Evolutionary conservation across 768 basidiomycete species (phyloP), one percentile per base, ranked within the genome.

Genomic region (Tephrocybe sp.): DNA sequence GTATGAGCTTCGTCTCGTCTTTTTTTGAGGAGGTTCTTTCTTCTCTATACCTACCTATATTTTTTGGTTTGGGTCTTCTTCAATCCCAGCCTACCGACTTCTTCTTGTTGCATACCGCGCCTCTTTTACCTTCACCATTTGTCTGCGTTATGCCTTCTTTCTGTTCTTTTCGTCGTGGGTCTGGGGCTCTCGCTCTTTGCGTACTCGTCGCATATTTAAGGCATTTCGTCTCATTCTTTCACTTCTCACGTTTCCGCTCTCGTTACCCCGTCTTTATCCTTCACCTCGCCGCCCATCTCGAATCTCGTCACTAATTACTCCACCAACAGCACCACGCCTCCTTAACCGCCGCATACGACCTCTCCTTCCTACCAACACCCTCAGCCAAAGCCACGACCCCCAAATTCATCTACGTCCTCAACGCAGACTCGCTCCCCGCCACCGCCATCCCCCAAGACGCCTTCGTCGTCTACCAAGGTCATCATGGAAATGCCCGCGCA

Each of bases 401-500:
- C 55, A 99, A 97, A 70, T 98, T 98, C 71, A 72, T 99, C 56
- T 97, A 97, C 72, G 85, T 99, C 43, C 80, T 99, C 50, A 94
- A 94, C 65, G 94, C 97, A 6, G 97, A 99, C 61, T 94, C 97
- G 61, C 69, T 98, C 46, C 83, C 94, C 64, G 88, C 92, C 33
- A 79, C 82, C 42, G 82, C 87, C 3, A 94, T 99, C 51, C 94
- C 97, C 24, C 73, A 80, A 49, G 82, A 92, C 59, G 93, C 95
- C 3, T 98, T 98, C 61, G 94, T 98, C 39, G 95, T 99, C 12
- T 99, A 99, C 68, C 97, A 98, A 62, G 97, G 97, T 29, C 94
- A 97, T 67, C 97, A 99, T 63, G 97, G 97, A 59, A 97, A 99
- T 66, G 75, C 91, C 47, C 95, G 97, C 29, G 97, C 97, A 2